Evolutionary conservation across 73 alveolate species (phyloP).

Genomic region (Paramecium primaurelia): DNA sequence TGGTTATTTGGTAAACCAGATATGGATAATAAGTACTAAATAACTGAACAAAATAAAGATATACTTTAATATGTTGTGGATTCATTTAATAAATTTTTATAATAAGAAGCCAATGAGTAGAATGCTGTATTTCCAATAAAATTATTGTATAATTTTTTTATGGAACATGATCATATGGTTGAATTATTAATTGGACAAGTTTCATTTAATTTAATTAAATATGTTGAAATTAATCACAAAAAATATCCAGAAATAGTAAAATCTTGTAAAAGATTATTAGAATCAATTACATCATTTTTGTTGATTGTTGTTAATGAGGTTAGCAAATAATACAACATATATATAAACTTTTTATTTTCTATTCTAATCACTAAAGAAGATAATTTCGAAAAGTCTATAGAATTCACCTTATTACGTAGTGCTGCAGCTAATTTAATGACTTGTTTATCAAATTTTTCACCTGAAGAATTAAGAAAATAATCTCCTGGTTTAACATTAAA

Average conservation of each 20-base stretch:
- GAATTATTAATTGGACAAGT: slow-evolving; percentile 27
- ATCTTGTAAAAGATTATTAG: slow-evolving; percentile 31
- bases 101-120: slow-evolving; percentile 33
- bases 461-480: neutral
- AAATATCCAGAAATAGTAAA: neutral
- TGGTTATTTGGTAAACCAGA: slow-evolving; percentile 66
- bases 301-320: neutral
- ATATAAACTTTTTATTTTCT: neutral
- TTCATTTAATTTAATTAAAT: slow-evolving; percentile 6
- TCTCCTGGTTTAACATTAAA: neutral
- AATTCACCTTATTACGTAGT: neutral
- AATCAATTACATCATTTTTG: slow-evolving; percentile 28
- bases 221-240: slow-evolving; percentile 39
- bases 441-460: neutral
- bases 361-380: slow-evolving; percentile 1
- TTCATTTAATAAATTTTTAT: slow-evolving; percentile 46
- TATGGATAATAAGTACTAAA: slow-evolving; percentile 60
- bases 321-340: neutral
- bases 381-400: neutral
- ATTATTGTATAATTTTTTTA: slow-evolving; percentile 41
- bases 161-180: slow-evolving; percentile 65
- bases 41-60: neutral
- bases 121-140: slow-evolving; percentile 45
- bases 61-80: slow-evolving; percentile 12
- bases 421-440: slow-evolving; percentile 32